Conservation (phyloP, 2,329 filamentous ascomycete species). For the Epicoccum nigrum region DNA sequence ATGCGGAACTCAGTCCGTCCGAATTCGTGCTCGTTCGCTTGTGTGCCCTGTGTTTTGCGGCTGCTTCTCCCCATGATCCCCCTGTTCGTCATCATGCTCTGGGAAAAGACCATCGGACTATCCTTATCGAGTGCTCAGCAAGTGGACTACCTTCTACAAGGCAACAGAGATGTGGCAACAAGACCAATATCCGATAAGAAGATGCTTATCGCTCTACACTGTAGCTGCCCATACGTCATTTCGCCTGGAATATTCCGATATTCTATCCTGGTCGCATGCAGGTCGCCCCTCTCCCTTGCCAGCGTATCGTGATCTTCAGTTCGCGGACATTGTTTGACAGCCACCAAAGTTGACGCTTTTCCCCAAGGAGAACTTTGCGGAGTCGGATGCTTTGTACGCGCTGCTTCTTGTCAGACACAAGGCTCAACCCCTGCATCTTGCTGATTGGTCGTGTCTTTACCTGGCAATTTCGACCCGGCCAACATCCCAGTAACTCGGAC, state of each 20-base stretch:
- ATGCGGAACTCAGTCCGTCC: slow-evolving; percentile 13
- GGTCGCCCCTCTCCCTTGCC: slow-evolving; percentile 9
- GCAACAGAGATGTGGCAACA: background rate
- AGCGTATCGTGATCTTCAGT: slow-evolving; percentile 13
- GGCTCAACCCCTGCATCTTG: slow-evolving; percentile 1
- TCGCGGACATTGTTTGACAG: slow-evolving; percentile 9
- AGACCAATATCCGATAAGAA: background rate
- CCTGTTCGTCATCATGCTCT: background rate
- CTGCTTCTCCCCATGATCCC: background rate
- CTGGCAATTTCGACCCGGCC: slow-evolving; percentile 16
- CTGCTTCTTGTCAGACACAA: slow-evolving; percentile 14
- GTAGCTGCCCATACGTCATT: background rate
- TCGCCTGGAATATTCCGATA: background rate
- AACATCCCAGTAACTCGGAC: slow-evolving; percentile 15
- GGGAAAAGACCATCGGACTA: background rate
- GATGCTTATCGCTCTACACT: background rate
- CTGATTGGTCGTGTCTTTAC: slow-evolving; percentile 14
- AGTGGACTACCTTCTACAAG: background rate
- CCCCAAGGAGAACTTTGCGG: slow-evolving; percentile 1
- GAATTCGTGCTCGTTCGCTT: slow-evolving; percentile 15
- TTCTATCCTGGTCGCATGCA: slow-evolving; percentile 8
- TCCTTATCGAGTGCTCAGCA: background rate
- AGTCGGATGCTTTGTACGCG: slow-evolving; percentile 4
- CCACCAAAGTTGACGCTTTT: slow-evolving; percentile 8
- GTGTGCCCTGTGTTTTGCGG: slow-evolving; percentile 3